These are phyloP conservation scores for Ceriops tagal DNA, from an alignment of 345 rosid species.

Conservation along the genomic window DNA sequence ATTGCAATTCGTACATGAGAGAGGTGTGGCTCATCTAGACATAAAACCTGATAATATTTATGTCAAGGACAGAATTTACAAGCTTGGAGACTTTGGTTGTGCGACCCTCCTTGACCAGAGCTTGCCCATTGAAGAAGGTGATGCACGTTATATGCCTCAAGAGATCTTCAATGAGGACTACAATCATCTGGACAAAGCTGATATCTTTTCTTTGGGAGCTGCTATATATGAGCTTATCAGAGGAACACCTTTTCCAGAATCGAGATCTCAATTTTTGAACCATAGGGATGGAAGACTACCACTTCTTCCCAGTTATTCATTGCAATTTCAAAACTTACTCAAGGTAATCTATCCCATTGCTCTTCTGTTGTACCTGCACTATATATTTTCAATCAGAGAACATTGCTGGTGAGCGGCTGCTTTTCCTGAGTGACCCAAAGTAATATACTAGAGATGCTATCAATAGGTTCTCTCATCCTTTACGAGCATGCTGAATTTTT, in stretches of 20 bases:
- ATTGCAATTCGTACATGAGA: constrained; percentile 63
- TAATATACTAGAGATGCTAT: no score
- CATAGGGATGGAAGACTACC: constrained; percentile 85
- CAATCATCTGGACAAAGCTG: constrained; percentile 86
- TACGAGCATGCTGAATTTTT: no score
- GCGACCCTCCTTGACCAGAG: constrained; percentile 80
- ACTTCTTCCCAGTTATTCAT: constrained; percentile 80
- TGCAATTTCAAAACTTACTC: constrained; percentile 81
- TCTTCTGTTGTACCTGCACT: not conserved
- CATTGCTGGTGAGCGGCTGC: not conserved
- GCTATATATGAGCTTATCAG: constrained; percentile 72
- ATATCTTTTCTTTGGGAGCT: constrained; percentile 85
- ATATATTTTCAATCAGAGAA: not conserved
- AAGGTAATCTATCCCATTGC: constrained; percentile 46
- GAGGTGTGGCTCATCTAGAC: constrained; percentile 92
- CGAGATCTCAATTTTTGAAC: constrained; percentile 57
- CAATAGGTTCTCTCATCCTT: no score
- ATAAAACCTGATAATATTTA: constrained; percentile 96
- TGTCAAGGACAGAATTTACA: constrained; percentile 66
- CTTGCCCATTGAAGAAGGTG: constrained; percentile 93
- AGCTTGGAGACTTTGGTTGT: constrained; percentile 97
- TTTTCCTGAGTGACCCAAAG: no score
- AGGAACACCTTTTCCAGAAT: constrained; percentile 75
- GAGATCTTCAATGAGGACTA: constrained; percentile 87
- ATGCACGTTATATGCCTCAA: constrained; percentile 99